Evolutionary conservation across 139 green algal species (phyloP), one percentile per base, ranked within the genome.

Genomic region (Ostreobium quekettii): DNA sequence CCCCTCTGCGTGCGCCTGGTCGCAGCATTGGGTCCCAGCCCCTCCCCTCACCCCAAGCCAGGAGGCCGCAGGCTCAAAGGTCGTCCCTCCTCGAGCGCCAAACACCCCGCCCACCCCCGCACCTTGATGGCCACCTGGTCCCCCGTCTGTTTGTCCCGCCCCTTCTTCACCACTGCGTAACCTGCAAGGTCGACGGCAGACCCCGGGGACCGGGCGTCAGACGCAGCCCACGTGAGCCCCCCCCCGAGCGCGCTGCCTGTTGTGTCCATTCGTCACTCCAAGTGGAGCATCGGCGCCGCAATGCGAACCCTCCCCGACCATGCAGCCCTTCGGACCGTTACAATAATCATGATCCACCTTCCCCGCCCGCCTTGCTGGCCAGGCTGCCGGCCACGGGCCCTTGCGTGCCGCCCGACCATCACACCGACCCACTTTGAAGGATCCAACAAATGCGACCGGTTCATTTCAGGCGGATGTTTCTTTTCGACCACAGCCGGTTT

Each of bases 161-260:
- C 83, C 48, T 81, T 82, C 68, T 91, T 91, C 24, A 91, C 85
- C 3, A 91, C 85, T 39, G 85, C 83, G 72, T 88, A 91, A 11
- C 85, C 85, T 91, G 76, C n/a, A 38, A n/a, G n/a, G n/a, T n/a
- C n/a, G n/a, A n/a, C n/a, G 28, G 31, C 59, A 63, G 56, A 63
- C 19, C 24, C 8, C 11, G 32, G 11, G n/a, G n/a, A n/a, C n/a
- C n/a, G n/a, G n/a, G n/a, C n/a, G n/a, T n/a, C n/a, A n/a, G 28
- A 32, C 1, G 11, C 15, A 53, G 19, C 15, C 46, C 11, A 53
- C 46, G 46, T 53, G 46, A 11, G 46, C 46, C 46, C 46, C 19
- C 15, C 19, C 19, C 46, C 47, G 53, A 53, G 36, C 6, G 7
- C 11, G 2, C 36, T 36, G 28, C 11, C 4, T 15, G 57, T 26